Percentiles rank a stretch among this genome's conserved stretches.
phyloP scores from a whole-genome alignment of 257 asterid genomes.

The Petunia secreta region DNA sequence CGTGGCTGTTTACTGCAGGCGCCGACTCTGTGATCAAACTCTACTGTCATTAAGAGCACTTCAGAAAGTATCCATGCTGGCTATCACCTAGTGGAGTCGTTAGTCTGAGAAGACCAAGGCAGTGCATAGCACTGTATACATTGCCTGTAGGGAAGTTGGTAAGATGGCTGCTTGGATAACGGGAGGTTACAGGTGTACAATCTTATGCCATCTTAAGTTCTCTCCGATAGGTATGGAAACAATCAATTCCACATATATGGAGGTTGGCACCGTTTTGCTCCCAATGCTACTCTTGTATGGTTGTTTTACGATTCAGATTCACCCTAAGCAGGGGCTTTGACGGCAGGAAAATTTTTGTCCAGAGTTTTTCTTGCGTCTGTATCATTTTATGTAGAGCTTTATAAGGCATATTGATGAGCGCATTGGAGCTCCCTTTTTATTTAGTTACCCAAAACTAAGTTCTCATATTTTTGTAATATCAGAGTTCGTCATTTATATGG shows the following conservation, averaged over 20 bases:
- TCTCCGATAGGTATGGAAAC: background rate
- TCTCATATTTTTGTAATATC: background rate
- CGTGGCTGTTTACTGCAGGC: constrained; percentile 95
- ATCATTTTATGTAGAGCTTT: background rate
- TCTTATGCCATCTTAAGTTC: background rate
- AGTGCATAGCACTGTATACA: background rate
- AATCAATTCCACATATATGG: constrained; percentile 21
- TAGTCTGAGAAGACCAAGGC: background rate
- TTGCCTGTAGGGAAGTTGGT: background rate
- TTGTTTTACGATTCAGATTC: background rate
- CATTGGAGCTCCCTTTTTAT: constrained; percentile 12
- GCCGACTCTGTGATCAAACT: constrained; percentile 87
- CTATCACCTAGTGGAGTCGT: background rate
- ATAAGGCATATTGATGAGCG: background rate
- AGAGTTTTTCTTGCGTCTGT: constrained; percentile 5
- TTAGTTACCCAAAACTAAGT: background rate
- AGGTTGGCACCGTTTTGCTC: background rate
- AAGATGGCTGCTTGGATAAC: background rate
- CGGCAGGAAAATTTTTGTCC: background rate
- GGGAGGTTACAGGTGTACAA: background rate
- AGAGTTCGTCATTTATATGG: background rate
- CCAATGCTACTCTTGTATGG: background rate
- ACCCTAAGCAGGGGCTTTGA: background rate
- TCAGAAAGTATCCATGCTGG: background rate
- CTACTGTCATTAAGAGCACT: constrained; percentile 60